Base-by-base conservation (phyloP, 2,329 filamentous ascomycete species). In the Neonectria hederae region DNA sequence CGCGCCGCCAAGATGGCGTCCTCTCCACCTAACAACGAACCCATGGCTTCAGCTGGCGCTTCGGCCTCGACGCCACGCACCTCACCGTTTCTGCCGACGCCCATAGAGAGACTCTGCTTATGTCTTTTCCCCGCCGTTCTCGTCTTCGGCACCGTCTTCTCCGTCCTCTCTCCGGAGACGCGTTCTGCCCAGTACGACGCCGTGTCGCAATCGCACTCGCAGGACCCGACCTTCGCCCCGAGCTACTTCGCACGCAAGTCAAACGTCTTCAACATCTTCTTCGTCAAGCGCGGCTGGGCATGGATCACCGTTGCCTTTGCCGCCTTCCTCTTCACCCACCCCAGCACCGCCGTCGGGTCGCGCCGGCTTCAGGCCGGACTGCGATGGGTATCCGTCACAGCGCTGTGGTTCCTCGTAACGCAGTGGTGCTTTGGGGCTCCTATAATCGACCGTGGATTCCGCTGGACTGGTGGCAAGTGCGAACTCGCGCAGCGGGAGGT, bases 341-440 rank as follows among this genome's bases (percentile, higher is more conserved):
- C 91, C 74, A 69, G 82, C 75, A 66, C 85, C 2, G 67, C 72
- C n/a, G 63, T 77, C 38, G 66, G 76, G 5, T 58, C 65, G 74
- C 78, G 67, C 83, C 80, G 65, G 72, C 57, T 86, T 11, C 86
- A 89, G 63, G 93, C 92, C 0, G 74, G 83, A 1, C 54, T 90
- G 22, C 86, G 96, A 52, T 99, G 93, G 84, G 82, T 69, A 0
- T 80, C 90, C 9, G 87, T 93, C 0, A 98, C 96, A 9, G 74
- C 80, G 1, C 90, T 90, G 79, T 99, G 96, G 96, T 83, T 93
- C 45, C 81, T 93, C 42, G 89, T 96, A 19, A 99, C 96, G 68
- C 96, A 98, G 82, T 98, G 96, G 96, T 98, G 90, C 78, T 97
- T 99, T 74, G 96, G 96, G 0, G 90, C 96, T 2, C 86, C 94